Conservation (phyloP, 176 grass and related monocot genomes). For the Cenchrus purpureus region DNA sequence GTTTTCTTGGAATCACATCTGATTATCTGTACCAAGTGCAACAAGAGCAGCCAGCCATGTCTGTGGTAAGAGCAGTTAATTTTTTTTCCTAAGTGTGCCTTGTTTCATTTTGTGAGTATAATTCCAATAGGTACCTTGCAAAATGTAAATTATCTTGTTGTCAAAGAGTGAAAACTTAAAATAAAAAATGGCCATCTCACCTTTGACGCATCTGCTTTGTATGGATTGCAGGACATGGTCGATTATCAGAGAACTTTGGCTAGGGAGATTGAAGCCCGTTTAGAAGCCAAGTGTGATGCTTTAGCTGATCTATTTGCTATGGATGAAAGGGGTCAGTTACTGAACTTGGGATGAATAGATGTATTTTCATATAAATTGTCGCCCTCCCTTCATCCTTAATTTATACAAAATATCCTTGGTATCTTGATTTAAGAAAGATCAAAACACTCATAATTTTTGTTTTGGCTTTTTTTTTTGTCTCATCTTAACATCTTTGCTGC, state of each 20-base stretch:
- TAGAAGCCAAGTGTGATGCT: conserved; percentile 88
- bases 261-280: conserved; percentile 89
- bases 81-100: not conserved
- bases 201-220: conserved; percentile 28
- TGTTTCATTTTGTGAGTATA: not conserved
- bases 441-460: not conserved
- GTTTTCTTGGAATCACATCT: conserved; percentile 88
- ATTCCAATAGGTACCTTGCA: conserved; percentile 13
- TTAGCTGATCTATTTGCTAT: conserved; percentile 87
- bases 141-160: not conserved
- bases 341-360: conserved; percentile 3
- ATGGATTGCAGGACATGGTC: conserved; percentile 67
- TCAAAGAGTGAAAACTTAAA: not conserved
- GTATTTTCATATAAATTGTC: conserved; percentile 9
- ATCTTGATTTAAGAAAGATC: not conserved
- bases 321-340: conserved; percentile 76
- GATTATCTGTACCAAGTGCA: conserved; percentile 90
- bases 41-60: conserved; percentile 66
- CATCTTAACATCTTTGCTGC: conserved; percentile 42
- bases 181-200: not conserved
- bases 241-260: conserved; percentile 84
- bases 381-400: not conserved
- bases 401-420: conserved; percentile 7
- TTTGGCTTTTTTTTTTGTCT: conserved; percentile 20
- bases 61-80: conserved; percentile 48